Evolutionary conservation across 192 early-diverging fungal species (phyloP).

Genomic region (Coemansia sp.): DNA sequence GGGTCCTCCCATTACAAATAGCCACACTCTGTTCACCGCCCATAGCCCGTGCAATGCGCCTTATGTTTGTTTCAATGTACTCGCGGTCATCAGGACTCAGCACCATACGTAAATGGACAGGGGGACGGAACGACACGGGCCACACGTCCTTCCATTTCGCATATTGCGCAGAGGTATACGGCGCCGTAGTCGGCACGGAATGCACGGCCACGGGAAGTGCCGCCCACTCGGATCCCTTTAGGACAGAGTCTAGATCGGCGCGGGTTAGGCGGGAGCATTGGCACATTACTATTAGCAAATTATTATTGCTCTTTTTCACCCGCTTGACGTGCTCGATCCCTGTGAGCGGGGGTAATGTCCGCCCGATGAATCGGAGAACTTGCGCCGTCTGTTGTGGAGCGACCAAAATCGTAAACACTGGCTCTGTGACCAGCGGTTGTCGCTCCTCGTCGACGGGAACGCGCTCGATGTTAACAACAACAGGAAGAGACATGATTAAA

Average conservation of each 20-base stretch:
- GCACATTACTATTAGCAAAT: slow-evolving; percentile 25
- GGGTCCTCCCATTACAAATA: slow-evolving; percentile 30
- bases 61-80: slow-evolving; percentile 13
- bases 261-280: slow-evolving; percentile 21
- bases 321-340: slow-evolving; percentile 46
- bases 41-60: background rate
- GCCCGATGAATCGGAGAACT: slow-evolving; percentile 19
- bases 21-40: background rate
- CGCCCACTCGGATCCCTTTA: slow-evolving; percentile 25
- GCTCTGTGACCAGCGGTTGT: slow-evolving; percentile 32
- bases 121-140: slow-evolving; percentile 73
- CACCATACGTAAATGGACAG: slow-evolving; percentile 7
- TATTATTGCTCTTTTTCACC: slow-evolving; percentile 11
- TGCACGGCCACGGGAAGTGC: background rate
- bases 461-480: slow-evolving; percentile 11
- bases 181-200: slow-evolving; percentile 60
- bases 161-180: slow-evolving; percentile 68
- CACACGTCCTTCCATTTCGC: slow-evolving; percentile 75
- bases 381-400: slow-evolving; percentile 10
- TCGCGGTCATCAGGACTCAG: slow-evolving; percentile 12
- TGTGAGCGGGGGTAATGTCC: slow-evolving; percentile 20
- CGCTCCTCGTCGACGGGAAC: slow-evolving; percentile 29
- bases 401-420: slow-evolving; percentile 23
- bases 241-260: background rate
- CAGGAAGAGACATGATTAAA: background rate